Conservation (phyloP, 306 rosid genomes). For the Cucurbita maxima region DNA sequence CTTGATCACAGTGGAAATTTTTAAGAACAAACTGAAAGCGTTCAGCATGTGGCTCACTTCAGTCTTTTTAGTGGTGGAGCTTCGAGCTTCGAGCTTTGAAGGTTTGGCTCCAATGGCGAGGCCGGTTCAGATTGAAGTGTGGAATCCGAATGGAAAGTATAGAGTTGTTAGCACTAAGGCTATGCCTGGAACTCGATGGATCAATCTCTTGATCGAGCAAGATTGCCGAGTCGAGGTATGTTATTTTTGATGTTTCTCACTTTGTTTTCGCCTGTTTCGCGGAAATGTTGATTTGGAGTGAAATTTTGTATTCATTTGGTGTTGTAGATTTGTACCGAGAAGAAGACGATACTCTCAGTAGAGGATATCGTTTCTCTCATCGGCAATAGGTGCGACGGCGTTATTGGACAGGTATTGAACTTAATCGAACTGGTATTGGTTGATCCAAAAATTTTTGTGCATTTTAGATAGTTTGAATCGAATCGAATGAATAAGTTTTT, state of each 20-base stretch:
- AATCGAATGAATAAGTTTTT: background rate
- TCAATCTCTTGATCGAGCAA: constrained; percentile 78
- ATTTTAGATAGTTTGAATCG: background rate
- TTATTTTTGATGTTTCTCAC: background rate
- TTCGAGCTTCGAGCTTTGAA: background rate
- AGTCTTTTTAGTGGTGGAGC: background rate
- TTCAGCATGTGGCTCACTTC: background rate
- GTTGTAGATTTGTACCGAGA: constrained; percentile 69
- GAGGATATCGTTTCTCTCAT: constrained; percentile 88
- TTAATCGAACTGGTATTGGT: background rate
- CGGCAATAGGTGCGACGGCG: constrained; percentile 91
- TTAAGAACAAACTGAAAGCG: background rate
- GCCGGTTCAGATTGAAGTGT: constrained; percentile 79
- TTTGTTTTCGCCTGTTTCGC: background rate
- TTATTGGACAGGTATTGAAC: constrained; percentile 73
- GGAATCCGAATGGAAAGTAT: constrained; percentile 90
- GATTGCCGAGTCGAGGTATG: constrained; percentile 86
- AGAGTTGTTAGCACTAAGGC: constrained; percentile 95
- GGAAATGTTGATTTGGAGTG: background rate
- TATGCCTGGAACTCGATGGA: constrained; percentile 99
- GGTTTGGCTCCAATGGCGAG: constrained; percentile 50
- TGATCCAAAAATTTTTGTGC: background rate
- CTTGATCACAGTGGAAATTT: constrained; percentile 6
- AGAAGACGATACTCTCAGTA: constrained; percentile 85
- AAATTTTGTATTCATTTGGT: background rate